Conservation (phyloP, 768 basidiomycete genomes). For the Cubamyces sp. region DNA sequence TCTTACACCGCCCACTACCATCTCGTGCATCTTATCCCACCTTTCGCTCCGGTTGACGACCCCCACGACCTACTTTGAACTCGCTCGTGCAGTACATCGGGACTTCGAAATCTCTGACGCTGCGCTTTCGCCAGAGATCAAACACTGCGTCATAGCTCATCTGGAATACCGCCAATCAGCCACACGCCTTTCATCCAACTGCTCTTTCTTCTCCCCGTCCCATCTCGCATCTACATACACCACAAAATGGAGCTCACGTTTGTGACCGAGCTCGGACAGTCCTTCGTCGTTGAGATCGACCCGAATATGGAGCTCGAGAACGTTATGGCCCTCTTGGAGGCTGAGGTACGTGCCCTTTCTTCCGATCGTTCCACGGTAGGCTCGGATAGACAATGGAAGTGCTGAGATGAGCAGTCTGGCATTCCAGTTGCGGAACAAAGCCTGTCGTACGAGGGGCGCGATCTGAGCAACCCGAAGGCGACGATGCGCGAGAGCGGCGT, state of each 20-base stretch:
- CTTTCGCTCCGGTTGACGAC: no score
- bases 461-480: conserved; percentile 64
- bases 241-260: conserved; percentile 71
- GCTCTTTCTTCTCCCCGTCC: neutral
- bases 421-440: conserved; percentile 74
- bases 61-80: no score
- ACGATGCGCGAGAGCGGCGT: conserved; percentile 74
- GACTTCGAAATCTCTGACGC: no score
- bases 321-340: conserved; percentile 92
- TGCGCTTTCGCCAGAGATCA: neutral
- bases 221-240: neutral
- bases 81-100: no score
- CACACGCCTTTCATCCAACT: neutral
- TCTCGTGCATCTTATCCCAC: no score
- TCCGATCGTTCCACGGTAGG: neutral
- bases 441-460: conserved; percentile 67
- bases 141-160: conserved; percentile 1
- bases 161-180: conserved; percentile 8
- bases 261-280: conserved; percentile 65
- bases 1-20: neutral
- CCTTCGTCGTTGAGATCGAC: conserved; percentile 81
- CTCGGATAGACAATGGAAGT: neutral
- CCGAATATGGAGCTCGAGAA: conserved; percentile 90
- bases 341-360: conserved; percentile 66
- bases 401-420: conserved; percentile 58